Evolutionary conservation across 306 rosid genomes (phyloP), one percentile per base, ranked within the genome.

Genomic region (Vicia sativa): DNA sequence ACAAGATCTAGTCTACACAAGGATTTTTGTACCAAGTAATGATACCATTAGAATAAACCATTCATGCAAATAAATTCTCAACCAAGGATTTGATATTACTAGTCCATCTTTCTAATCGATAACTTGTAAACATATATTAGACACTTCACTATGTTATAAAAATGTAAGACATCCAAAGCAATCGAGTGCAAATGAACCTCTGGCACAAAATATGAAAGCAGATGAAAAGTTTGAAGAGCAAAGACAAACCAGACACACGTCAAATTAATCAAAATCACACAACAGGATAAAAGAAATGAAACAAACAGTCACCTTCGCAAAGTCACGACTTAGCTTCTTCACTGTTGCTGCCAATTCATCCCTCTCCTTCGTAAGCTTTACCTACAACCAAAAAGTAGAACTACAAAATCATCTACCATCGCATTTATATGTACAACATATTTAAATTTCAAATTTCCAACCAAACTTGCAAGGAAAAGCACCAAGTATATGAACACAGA

Each of bases 291-390:
- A 14, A 43, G 38, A 72, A 72, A 72, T 15, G 11, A 61, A 52
- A 55, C 21, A 53, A 41, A 49, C 28, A 44, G 65, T 46, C 61
- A 91, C 97, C 92, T 89, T 91, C 14, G 96, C 85, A 78, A 87
- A 82, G 73, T 91, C 97, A 53, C 96, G 90, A 74, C 90, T 81
- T 14, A 91, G 81, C 78, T 87, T 91, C 74, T 89, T 91, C 0
- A 88, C 74, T 4, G 90, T 82, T 77, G 83, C 77, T 49, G 88
- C 83, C 74, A 85, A 65, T 37, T 91, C 82, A 83, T 89, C 97
- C 38, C 96, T 79, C 65, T 91, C 97, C 72, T 77, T 85, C 1
- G 90, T 71, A 45, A 91, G 85, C 73, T 53, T 89, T 71, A 29
- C 67, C 97, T 91, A 70, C 68, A 88, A 57, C n/a, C 63, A 28